Evolutionary conservation across 768 basidiomycete genomes (phyloP).

Genomic region (Pisolithus marmoratus): DNA sequence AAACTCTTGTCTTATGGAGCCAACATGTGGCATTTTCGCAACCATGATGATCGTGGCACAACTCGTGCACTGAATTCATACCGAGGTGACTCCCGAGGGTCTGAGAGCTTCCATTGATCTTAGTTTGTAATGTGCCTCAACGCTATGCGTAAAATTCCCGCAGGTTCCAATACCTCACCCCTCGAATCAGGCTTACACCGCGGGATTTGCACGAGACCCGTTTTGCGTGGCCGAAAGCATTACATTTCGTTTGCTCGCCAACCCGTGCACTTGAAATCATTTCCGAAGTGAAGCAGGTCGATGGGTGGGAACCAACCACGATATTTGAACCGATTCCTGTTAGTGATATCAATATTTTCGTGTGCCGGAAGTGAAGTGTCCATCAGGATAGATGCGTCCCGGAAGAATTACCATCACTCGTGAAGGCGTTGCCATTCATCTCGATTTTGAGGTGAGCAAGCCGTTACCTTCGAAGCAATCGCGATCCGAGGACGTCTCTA

Average conservation of each 20-base stretch:
- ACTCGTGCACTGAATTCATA: conserved; percentile 75
- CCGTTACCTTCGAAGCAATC: background rate
- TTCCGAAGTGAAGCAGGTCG: conserved; percentile 48
- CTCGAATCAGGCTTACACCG: conserved; percentile 66
- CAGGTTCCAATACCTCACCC: conserved; percentile 77
- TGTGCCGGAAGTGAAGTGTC: background rate
- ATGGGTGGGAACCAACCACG: conserved; percentile 57
- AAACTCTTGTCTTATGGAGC: conserved; percentile 56
- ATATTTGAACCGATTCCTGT: conserved; percentile 90
- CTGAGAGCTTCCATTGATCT: conserved; percentile 8
- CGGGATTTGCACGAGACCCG: conserved; percentile 54
- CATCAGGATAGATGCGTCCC: conserved; percentile 72
- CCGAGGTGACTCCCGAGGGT: conserved; percentile 69
- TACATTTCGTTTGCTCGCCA: conserved; percentile 89
- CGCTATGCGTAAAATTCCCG: conserved; percentile 3
- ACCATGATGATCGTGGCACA: conserved; percentile 49
- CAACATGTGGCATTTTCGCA: conserved; percentile 76
- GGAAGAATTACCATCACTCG: conserved; percentile 66
- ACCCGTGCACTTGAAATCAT: conserved; percentile 61
- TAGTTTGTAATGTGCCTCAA: conserved; percentile 3
- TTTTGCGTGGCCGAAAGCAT: conserved; percentile 42
- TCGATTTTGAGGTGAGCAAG: conserved; percentile 58
- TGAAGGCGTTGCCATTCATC: conserved; percentile 51
- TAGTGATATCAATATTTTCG: conserved; percentile 18
- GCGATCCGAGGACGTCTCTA: background rate